Evolutionary conservation across 768 basidiomycete species (phyloP), one percentile per base, ranked within the genome.

Genomic region (Tylopilus plumbeoviolaceoides): DNA sequence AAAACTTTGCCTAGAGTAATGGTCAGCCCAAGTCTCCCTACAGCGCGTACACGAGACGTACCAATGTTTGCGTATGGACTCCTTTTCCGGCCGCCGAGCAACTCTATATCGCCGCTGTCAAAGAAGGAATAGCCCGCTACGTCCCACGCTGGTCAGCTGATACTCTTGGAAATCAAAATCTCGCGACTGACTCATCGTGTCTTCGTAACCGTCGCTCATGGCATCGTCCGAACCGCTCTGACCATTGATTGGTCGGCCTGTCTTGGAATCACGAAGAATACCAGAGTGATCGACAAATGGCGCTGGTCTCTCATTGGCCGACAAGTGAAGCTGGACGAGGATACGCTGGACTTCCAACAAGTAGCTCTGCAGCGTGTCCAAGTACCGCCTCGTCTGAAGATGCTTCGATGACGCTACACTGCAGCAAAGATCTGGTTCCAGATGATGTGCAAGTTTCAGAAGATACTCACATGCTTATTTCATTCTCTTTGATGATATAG

Each of bases 341-440:
- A n/a, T n/a, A n/a, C n/a, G n/a, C n/a, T 87, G 42, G 83, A 82
- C 79, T 53, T 98, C 95, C 21, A 78, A 60, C 20, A 98, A 73
- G 68, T 94, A 97, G 1, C 84, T 78, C 61, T 85, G 77, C 8
- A 99, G 77, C 2, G 92, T 94, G 56, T 94, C 85, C 23, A 98
- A 73, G 77, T 91, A 92, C 15, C 95, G 81, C 17, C 84, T 79
- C 0, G n/a, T n/a, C n/a, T n/a, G n/a, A n/a, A n/a, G n/a, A n/a
- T n/a, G n/a, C n/a, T n/a, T n/a, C n/a, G n/a, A 95, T 98, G 71
- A 98, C 21, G 91, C 93, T 66, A 92, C 92, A 9, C 88, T 89
- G 31, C 47, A 27, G 9, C n/a, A n/a, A n/a, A n/a, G n/a, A n/a
- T n/a, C n/a, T n/a, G n/a, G n/a, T n/a, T n/a, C n/a, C n/a, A n/a